A percentile compares a stretch with the other conserved stretches of the same genome.
Evolutionary conservation across 768 basidiomycete species (phyloP).

Genomic region (Gelatoporia subvermispora): DNA sequence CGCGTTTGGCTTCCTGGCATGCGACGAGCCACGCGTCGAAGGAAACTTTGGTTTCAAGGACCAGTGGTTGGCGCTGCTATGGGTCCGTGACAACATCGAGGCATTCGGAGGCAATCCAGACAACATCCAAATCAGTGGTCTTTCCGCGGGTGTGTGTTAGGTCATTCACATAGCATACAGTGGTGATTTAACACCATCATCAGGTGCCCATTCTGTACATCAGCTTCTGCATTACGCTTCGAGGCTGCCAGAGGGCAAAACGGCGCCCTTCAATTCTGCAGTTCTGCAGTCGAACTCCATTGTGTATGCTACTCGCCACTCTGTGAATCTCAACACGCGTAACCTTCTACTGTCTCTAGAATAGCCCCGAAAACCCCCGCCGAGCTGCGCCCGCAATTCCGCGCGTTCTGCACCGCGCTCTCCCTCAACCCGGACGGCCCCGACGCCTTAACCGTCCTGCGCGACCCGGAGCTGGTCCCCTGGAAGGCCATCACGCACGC

Average conservation of each 20-base stretch:
- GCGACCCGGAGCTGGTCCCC: slow-evolving; percentile 43
- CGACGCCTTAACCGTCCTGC: slow-evolving; percentile 45
- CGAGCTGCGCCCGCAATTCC: slow-evolving; percentile 58
- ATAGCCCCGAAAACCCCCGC: slow-evolving; percentile 54
- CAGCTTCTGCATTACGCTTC: slow-evolving; percentile 70
- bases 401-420: slow-evolving; percentile 54
- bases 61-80: slow-evolving; percentile 72
- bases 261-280: slow-evolving; percentile 64
- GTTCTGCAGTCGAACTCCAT: slow-evolving; percentile 74
- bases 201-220: slow-evolving; percentile 72
- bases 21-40: slow-evolving; percentile 50
- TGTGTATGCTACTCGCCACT: slow-evolving; percentile 34
- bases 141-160: slow-evolving; percentile 59
- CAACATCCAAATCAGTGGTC: slow-evolving; percentile 58
- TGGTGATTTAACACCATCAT: not conserved
- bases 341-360: not conserved
- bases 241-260: slow-evolving; percentile 46
- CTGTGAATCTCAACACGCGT: not conserved
- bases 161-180: not conserved
- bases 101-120: slow-evolving; percentile 65
- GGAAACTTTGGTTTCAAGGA: slow-evolving; percentile 87
- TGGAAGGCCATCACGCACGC: slow-evolving; percentile 46
- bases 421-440: slow-evolving; percentile 48
- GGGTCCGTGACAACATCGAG: slow-evolving; percentile 64
- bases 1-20: slow-evolving; percentile 72